A percentile compares a stretch with the other conserved stretches of the same genome.
Evolutionary conservation across 2,329 filamentous ascomycete species (phyloP).

Genomic region (Mycosphaerella sp.): DNA sequence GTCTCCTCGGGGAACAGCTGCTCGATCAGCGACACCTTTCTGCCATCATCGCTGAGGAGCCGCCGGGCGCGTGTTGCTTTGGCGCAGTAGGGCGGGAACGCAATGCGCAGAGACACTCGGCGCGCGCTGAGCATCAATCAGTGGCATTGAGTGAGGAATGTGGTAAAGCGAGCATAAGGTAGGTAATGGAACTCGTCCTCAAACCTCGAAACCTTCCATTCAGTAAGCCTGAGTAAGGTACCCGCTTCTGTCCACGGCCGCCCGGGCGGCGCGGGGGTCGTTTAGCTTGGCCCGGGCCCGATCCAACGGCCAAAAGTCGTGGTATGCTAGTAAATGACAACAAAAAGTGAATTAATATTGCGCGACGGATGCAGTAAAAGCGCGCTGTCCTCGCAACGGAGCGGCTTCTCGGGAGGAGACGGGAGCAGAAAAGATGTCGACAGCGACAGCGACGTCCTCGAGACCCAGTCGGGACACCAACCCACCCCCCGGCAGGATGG

Average conservation of each 20-base stretch:
- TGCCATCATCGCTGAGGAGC: not conserved
- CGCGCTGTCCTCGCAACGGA: not conserved
- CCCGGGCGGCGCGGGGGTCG: too few species aligned
- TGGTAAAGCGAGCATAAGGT: not conserved
- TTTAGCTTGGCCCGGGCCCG: too few species aligned
- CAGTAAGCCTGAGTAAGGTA: too few species aligned
- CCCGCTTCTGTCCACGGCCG: too few species aligned
- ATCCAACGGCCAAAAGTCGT: not conserved
- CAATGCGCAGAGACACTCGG: slow-evolving; percentile 14
- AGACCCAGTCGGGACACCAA: not conserved
- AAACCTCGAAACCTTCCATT: too few species aligned
- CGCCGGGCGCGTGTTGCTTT: not conserved
- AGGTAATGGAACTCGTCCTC: too few species aligned
- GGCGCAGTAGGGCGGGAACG: slow-evolving; percentile 12
- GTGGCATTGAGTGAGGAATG: slow-evolving; percentile 11
- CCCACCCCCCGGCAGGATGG: slow-evolving; percentile 11
- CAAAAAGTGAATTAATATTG: not conserved
- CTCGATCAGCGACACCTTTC: slow-evolving; percentile 37
- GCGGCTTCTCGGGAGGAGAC: not conserved
- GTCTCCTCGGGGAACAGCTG: slow-evolving; percentile 52
- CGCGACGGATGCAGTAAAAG: not conserved
- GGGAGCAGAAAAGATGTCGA: not conserved
- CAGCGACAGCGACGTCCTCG: not conserved
- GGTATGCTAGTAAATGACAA: too few species aligned
- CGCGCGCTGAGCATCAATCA: slow-evolving; percentile 25